Evolutionary conservation across 352 stramenopile genomes (phyloP).

Genomic region (Globisporangium paddicum): DNA sequence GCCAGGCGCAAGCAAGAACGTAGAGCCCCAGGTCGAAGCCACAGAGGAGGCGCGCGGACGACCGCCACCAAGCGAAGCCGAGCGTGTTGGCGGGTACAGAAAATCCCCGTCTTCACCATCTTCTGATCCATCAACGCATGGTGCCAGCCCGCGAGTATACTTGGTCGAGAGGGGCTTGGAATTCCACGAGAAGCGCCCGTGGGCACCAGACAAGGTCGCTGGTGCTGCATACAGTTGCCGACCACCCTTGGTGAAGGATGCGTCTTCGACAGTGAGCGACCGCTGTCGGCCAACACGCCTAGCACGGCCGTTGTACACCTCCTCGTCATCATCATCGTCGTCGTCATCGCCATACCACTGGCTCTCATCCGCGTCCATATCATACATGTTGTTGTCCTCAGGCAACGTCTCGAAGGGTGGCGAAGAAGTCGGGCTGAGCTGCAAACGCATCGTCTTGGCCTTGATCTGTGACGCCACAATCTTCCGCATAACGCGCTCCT

Average conservation of each 20-base stretch:
- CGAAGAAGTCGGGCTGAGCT: conserved; percentile 32
- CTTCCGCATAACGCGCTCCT: conserved; percentile 66
- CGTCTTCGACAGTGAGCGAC: conserved; percentile 18
- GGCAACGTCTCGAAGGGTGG: conserved; percentile 20
- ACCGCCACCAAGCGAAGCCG: conserved; percentile 8
- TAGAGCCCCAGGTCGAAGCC: conserved; percentile 18
- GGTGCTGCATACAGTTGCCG: conserved; percentile 15
- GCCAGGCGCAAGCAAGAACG: conserved; percentile 16
- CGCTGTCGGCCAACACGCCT: conserved; percentile 13
- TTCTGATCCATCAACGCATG: conserved; percentile 14
- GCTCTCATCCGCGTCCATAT: conserved; percentile 5
- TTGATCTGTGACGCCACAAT: conserved; percentile 63
- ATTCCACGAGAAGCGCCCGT: conserved; percentile 11
- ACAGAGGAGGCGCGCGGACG: conserved; percentile 27
- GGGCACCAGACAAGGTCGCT: not conserved
- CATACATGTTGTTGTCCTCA: conserved; percentile 22
- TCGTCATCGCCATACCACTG: conserved; percentile 28
- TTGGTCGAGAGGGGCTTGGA: conserved; percentile 3
- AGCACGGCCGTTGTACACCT: not conserved
- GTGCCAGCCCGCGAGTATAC: conserved; percentile 3
- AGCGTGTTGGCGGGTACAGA: conserved; percentile 3
- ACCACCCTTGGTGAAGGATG: conserved; percentile 15
- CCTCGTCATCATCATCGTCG: conserved; percentile 5
- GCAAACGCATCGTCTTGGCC: conserved; percentile 47
- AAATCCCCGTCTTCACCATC: conserved; percentile 7